Conservation (phyloP, 1,284 basidiomycete species). For the Stygiomarasmius scandens region DNA sequence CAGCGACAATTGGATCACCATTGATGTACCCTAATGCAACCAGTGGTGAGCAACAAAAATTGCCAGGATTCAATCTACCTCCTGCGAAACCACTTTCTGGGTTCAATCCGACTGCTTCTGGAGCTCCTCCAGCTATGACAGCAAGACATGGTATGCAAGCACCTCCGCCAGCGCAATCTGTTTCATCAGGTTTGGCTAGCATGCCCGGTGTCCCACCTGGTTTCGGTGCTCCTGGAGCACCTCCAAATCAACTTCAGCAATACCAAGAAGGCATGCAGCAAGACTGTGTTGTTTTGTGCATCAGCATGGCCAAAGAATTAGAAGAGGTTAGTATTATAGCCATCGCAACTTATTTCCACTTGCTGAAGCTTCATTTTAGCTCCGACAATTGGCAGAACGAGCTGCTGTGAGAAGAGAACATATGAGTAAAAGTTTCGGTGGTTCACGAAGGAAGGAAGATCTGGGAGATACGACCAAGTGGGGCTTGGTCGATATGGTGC, state of each 20-base stretch:
- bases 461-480: conserved; percentile 53
- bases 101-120: background rate
- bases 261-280: conserved; percentile 60
- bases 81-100: background rate
- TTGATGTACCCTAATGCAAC: background rate
- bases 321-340: conserved; percentile 44
- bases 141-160: conserved; percentile 1
- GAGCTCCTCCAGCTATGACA: background rate
- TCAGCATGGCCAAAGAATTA: conserved; percentile 50
- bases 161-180: conserved; percentile 11
- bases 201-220: conserved; percentile 12
- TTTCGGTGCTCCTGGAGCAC: conserved; percentile 1
- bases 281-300: conserved; percentile 54
- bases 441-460: conserved; percentile 45
- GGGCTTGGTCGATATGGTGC: conserved; percentile 52
- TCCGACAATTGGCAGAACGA: conserved; percentile 40
- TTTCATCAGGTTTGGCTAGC: background rate
- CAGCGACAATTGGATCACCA: background rate
- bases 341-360: conserved; percentile 1
- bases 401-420: conserved; percentile 34
- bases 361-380: conserved; percentile 33
- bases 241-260: conserved; percentile 12
- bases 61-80: background rate
- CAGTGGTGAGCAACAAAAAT: background rate
- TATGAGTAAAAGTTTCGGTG: conserved; percentile 38